Conservation (phyloP, 306 rosid genomes). For the Corylus americana region DNA sequence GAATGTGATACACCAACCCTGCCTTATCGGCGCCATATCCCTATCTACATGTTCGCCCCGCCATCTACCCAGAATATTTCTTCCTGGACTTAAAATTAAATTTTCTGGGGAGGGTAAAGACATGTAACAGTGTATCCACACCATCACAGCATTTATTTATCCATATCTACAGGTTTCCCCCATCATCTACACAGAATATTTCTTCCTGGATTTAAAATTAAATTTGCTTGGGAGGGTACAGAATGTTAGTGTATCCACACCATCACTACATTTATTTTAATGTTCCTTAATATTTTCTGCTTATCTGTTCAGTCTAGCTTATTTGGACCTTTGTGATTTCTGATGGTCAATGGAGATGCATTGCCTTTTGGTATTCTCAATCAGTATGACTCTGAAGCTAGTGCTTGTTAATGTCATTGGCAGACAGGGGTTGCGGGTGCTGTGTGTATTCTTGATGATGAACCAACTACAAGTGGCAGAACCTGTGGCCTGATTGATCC, state of each 20-base stretch:
- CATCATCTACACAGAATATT: neutral
- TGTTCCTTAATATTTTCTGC: neutral
- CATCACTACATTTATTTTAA: constrained; percentile 2
- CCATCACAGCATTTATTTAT: neutral
- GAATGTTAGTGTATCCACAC: neutral
- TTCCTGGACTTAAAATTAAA: neutral
- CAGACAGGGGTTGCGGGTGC: constrained; percentile 94
- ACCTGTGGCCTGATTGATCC: constrained; percentile 82
- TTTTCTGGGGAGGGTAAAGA: neutral
- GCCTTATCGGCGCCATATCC: neutral
- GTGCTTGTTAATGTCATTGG: constrained; percentile 33
- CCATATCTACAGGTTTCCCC: neutral
- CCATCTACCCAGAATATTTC: neutral
- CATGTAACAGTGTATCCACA: neutral
- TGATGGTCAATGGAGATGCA: neutral
- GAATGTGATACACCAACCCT: neutral
- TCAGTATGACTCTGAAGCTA: constrained; percentile 24
- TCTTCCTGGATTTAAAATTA: neutral
- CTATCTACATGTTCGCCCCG: neutral
- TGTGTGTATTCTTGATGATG: constrained; percentile 91
- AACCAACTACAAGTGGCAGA: constrained; percentile 88
- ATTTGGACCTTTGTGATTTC: constrained; percentile 6
- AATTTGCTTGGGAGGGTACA: neutral
- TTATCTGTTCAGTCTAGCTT: neutral
- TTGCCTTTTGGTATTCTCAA: constrained; percentile 12